Evolutionary conservation across 2,329 filamentous ascomycete species (phyloP).

Genomic region (Salinomyces thailandicus): DNA sequence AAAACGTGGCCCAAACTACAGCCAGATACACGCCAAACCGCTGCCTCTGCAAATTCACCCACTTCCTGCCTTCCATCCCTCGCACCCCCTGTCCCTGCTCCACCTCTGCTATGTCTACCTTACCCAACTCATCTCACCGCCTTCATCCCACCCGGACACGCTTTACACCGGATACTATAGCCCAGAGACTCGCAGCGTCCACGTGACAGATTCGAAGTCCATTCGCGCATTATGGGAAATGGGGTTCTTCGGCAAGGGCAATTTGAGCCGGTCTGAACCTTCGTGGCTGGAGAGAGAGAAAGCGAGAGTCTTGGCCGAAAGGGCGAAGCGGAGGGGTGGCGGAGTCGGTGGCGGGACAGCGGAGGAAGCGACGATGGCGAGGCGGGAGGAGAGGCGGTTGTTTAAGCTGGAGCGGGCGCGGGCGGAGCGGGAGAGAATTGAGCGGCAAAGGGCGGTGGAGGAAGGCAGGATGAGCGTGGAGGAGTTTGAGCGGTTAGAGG

Average conservation of each 20-base stretch:
- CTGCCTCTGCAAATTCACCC: slow-evolving; percentile 73
- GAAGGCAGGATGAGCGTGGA: slow-evolving; percentile 31
- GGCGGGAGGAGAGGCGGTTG: slow-evolving; percentile 69
- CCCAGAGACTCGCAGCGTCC: slow-evolving; percentile 68
- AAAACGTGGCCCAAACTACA: slow-evolving; percentile 46
- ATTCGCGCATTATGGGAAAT: slow-evolving; percentile 86
- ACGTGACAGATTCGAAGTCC: slow-evolving; percentile 65
- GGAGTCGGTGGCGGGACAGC: slow-evolving; percentile 48
- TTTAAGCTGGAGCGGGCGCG: slow-evolving; percentile 90
- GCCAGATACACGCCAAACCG: slow-evolving; percentile 71
- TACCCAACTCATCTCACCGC: slow-evolving; percentile 56
- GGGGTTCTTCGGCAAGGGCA: slow-evolving; percentile 95
- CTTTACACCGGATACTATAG: slow-evolving; percentile 70
- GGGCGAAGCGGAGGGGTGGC: slow-evolving; percentile 2
- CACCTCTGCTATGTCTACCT: slow-evolving; percentile 70
- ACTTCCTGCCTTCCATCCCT: slow-evolving; percentile 77
- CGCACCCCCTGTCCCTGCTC: slow-evolving; percentile 80
- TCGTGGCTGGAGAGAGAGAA: slow-evolving; percentile 83
- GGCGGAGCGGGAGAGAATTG: slow-evolving; percentile 72
- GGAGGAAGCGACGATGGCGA: slow-evolving; percentile 66
- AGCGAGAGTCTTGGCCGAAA: slow-evolving; percentile 45
- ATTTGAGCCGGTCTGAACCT: slow-evolving; percentile 83
- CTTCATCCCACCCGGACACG: slow-evolving; percentile 52
- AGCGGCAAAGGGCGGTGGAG: slow-evolving; percentile 51
- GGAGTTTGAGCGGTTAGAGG: slow-evolving; percentile 1